Percentiles rank a stretch among this genome's conserved stretches.
Conservation (phyloP, 2,329 filamentous ascomycete species). For the Thielaviopsis cerberus region DNA sequence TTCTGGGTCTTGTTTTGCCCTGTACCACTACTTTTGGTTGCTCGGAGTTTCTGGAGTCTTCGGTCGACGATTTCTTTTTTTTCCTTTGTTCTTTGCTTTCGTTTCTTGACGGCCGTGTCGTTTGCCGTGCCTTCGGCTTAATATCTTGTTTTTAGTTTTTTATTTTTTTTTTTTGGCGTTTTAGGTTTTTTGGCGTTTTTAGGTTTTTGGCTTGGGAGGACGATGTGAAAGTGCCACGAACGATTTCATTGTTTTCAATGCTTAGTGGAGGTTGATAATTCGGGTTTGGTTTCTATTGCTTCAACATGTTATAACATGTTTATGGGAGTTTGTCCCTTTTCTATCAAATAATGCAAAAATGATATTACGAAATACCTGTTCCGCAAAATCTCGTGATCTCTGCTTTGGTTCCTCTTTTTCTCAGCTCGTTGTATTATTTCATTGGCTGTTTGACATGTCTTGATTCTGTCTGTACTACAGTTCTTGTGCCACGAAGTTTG, state of each 20-base stretch:
- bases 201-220: no score
- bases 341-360: constrained; percentile 8
- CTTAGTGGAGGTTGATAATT: constrained; percentile 5
- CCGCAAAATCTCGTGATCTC: not conserved
- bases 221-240: constrained; percentile 9
- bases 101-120: not conserved
- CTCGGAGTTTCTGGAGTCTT: constrained; percentile 7
- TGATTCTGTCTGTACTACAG: not conserved
- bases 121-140: not conserved
- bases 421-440: not conserved
- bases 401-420: not conserved
- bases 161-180: constrained; percentile 6
- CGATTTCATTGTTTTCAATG: constrained; percentile 12
- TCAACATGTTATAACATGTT: constrained; percentile 11
- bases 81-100: not conserved
- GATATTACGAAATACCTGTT: constrained; percentile 1
- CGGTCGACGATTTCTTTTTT: not conserved
- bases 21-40: constrained; percentile 11
- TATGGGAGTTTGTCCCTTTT: not conserved
- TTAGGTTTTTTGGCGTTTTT: not conserved
- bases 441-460: not conserved
- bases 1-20: constrained; percentile 4
- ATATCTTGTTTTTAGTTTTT: not conserved
- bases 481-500: not conserved
- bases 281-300: not conserved